Base-by-base conservation (phyloP, 2,329 filamentous ascomycete genomes). In the Colletotrichum brevisporum region DNA sequence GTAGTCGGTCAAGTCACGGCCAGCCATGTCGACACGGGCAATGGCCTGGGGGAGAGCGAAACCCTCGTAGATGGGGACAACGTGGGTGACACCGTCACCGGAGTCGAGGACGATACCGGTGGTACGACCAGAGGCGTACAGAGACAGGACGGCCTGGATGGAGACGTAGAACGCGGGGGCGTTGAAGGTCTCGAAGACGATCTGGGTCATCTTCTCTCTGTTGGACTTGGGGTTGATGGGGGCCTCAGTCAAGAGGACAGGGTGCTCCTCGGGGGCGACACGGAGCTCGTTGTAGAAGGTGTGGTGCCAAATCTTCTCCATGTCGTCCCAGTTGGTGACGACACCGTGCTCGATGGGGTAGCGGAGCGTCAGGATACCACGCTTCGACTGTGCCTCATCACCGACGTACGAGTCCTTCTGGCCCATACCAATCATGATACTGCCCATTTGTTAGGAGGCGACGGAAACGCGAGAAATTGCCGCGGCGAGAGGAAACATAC, bases 271-370 rank as follows among this genome's bases (percentile, higher is more conserved):
- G 79, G 96, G 96, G 79, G 96, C 96, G 75, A 99, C 96, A 95
- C 96, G 95, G 82, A 99, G 91, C 90, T 99, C 96, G 89, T 99
- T 99, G 94, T 98, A 99, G 91, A 99, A 99, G 83, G 96, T 98
- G 94, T 99, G 96, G 87, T 99, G 96, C 96, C 96, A 99, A 80
- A 99, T 98, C 92, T 98, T 98, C 90, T 98, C 96, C 96, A 98
- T 98, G 86, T 98, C 96, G 85, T 99, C 96, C 96, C 96, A 99
- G 94, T 98, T 98, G 88, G 96, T 99, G 83, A 99, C 96, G 80
- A 99, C 96, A 96, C 96, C 96, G 92, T 99, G 96, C 91, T 99
- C 96, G 84, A 99, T 99, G 83, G 96, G 96, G 88, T 99, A 99
- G 89, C 96, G 92, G 83, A 99, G 91, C 74, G 95, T 98, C 79